Base-by-base conservation (phyloP, 1,139 yeast species). In the Petasospora fabianii region DNA sequence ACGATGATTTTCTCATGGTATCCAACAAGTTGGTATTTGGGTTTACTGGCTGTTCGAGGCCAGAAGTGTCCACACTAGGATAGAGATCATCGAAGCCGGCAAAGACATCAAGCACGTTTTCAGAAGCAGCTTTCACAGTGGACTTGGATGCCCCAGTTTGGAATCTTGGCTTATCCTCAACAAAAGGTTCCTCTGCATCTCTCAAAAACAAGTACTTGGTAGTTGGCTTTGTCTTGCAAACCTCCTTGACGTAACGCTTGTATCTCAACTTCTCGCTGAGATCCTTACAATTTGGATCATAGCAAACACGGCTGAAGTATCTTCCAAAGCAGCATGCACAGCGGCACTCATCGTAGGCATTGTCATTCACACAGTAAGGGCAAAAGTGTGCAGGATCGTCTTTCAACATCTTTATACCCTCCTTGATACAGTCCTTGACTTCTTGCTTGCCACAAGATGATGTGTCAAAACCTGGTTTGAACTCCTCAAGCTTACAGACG, bases 301-400 rank as follows among this genome's bases (percentile, higher is more conserved):
- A 53, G 30, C 56, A 53, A 6, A 49, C 51, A 19, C 42, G 42
- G 17, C 55, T 53, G 38, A 53, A 48, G 32, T 49, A 51, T 27
- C 46, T 46, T 3, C 50, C 56, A 38, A 53, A 46, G 26, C 55
- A 51, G 30, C 56, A 53, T 6, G 56, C 54, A 41, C 56, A 51
- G 11, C 55, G 55, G 30, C 56, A 53, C 30, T 51, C 55, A 39
- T 53, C 56, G 34, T 49, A 51, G 3, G 49, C 54, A 30, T 53
- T 53, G 31, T 51, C 47, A 35, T 51, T 53, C 16, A 39, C 46
- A 39, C 56, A 53, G 24, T 50, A 50, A 2, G 56, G 56, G 26
- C 56, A 53, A 20, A 51, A 50, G 17, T 50, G 42, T n/a, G 42
- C 46, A 3, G 53, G 54, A 29, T 53, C 49, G 14, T 49, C 42